A percentile compares a stretch with the other conserved stretches of the same genome.
phyloP scores from a whole-genome alignment of 2,329 filamentous ascomycete genomes.

The Monosporascus sp. region DNA sequence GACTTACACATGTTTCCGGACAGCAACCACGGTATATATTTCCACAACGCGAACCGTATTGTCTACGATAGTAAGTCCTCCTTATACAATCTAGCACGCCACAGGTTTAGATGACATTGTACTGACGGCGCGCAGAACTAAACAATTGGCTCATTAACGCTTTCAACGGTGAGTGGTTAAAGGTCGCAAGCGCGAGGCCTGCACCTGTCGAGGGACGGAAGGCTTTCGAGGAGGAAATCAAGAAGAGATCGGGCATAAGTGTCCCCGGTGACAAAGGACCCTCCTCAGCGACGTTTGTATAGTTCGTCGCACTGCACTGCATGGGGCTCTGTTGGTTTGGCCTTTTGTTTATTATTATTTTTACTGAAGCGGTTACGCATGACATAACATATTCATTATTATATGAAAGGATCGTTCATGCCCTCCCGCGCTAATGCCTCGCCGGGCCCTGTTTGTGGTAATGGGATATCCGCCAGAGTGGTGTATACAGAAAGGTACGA shows the following conservation, averaged over 20 bases:
- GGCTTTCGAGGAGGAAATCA: slow-evolving; percentile 11
- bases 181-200: slow-evolving; percentile 46
- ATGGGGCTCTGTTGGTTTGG: neutral
- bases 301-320: neutral
- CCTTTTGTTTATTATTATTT: too few species aligned
- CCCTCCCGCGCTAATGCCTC: too few species aligned
- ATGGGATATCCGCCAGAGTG: too few species aligned
- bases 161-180: slow-evolving; percentile 93
- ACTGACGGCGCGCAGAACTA: slow-evolving; percentile 54
- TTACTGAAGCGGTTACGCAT: too few species aligned
- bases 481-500: too few species aligned
- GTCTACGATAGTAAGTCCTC: slow-evolving; percentile 81
- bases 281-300: too few species aligned
- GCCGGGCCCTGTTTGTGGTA: too few species aligned
- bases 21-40: slow-evolving; percentile 90
- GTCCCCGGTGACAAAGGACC: too few species aligned
- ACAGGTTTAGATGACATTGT: slow-evolving; percentile 4
- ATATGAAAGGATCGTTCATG: too few species aligned
- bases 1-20: slow-evolving; percentile 96
- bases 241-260: slow-evolving; percentile 9
- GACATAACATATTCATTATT: too few species aligned
- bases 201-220: slow-evolving; percentile 14
- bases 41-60: slow-evolving; percentile 85
- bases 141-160: slow-evolving; percentile 92
- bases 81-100: neutral